Evolutionary conservation across 2,329 filamentous ascomycete genomes (phyloP).

Genomic region (Colletotrichum liriopes): DNA sequence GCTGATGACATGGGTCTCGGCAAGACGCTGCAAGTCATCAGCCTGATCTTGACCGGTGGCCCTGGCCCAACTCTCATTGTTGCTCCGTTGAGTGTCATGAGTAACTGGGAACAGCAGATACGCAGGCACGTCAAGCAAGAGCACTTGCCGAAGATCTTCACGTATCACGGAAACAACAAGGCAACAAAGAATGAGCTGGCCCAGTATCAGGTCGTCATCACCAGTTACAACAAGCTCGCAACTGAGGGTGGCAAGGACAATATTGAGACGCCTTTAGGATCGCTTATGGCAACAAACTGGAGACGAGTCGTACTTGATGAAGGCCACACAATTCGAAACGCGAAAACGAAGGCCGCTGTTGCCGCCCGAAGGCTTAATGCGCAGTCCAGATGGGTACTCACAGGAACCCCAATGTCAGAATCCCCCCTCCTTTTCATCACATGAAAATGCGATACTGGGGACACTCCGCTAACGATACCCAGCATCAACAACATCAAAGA

Average conservation of each 20-base stretch:
- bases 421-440: not conserved
- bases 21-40: slow-evolving; percentile 90
- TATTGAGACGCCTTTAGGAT: slow-evolving; percentile 1
- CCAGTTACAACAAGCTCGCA: slow-evolving; percentile 85
- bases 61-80: slow-evolving; percentile 82
- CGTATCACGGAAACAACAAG: slow-evolving; percentile 80
- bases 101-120: slow-evolving; percentile 90
- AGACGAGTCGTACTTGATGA: slow-evolving; percentile 86
- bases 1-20: slow-evolving; percentile 95
- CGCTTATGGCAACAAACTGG: slow-evolving; percentile 73
- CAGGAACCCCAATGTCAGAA: slow-evolving; percentile 83
- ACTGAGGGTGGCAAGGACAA: slow-evolving; percentile 68
- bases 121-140: slow-evolving; percentile 77
- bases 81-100: slow-evolving; percentile 88
- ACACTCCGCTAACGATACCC: slow-evolving; percentile 4
- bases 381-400: slow-evolving; percentile 83
- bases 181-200: slow-evolving; percentile 71
- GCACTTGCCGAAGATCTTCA: slow-evolving; percentile 76
- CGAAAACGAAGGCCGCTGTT: slow-evolving; percentile 78
- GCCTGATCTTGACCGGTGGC: slow-evolving; percentile 75
- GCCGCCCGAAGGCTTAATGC: slow-evolving; percentile 79
- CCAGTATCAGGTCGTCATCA: slow-evolving; percentile 83
- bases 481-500: slow-evolving; percentile 86
- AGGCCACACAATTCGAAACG: slow-evolving; percentile 86
- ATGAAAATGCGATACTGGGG: slow-evolving; percentile 47